Conservation (phyloP, 495 filamentous ascomycete species). For the Copromyces sp. region DNA sequence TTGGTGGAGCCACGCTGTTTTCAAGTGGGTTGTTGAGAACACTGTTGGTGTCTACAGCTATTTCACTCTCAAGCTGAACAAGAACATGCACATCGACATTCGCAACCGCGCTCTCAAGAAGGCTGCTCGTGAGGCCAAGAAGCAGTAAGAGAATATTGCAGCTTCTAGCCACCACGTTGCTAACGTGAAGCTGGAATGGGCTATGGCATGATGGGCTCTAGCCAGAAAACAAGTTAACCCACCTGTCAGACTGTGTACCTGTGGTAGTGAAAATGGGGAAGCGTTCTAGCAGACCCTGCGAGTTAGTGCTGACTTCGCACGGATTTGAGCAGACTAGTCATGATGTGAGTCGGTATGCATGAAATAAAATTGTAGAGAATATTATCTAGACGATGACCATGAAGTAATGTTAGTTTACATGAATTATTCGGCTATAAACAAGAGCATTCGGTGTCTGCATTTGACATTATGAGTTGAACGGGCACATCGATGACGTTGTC, state of each 20-base stretch:
- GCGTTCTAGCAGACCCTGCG: not conserved
- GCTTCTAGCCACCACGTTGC: not conserved
- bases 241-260: not conserved
- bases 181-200: not conserved
- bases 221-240: not conserved
- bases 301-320: not conserved
- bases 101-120: slow-evolving; percentile 82
- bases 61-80: slow-evolving; percentile 56
- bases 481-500: not conserved
- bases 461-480: not conserved
- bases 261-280: not conserved
- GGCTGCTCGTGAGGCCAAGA: slow-evolving; percentile 72
- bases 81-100: slow-evolving; percentile 75
- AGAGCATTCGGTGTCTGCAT: not conserved
- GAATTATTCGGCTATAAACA: not conserved
- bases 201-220: not conserved
- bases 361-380: not conserved
- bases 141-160: slow-evolving; percentile 23
- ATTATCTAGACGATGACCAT: not conserved
- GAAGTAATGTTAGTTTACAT: not conserved
- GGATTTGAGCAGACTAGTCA: not conserved
- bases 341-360: not conserved
- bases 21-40: slow-evolving; percentile 74
- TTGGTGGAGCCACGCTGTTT: slow-evolving; percentile 80
- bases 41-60: slow-evolving; percentile 56